phyloP scores from a whole-genome alignment of 2,329 filamentous ascomycete genomes.

The Nemania sp. region DNA sequence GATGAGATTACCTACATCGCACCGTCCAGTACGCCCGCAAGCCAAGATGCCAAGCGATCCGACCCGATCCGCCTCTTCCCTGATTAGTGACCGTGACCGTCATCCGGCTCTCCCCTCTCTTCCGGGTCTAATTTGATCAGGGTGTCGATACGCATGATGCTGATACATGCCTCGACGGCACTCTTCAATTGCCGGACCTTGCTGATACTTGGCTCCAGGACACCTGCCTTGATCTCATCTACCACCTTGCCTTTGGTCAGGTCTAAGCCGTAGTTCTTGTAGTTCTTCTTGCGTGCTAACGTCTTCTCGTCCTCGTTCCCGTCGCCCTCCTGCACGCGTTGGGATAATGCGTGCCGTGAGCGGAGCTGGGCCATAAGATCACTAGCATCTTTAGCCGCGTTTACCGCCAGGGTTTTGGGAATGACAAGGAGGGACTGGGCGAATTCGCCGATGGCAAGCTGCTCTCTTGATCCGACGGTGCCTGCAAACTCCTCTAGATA shows the following conservation, averaged over 20 bases:
- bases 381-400: slow-evolving; percentile 94
- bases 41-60: slow-evolving; percentile 23
- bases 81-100: slow-evolving; percentile 80
- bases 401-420: slow-evolving; percentile 94
- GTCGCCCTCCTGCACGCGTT: slow-evolving; percentile 87
- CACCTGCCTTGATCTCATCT: slow-evolving; percentile 91
- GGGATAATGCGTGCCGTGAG: slow-evolving; percentile 89
- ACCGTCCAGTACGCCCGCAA: slow-evolving; percentile 24
- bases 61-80: slow-evolving; percentile 18
- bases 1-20: slow-evolving; percentile 22
- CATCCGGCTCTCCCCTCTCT: slow-evolving; percentile 73
- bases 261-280: slow-evolving; percentile 98
- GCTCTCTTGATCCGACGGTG: slow-evolving; percentile 94
- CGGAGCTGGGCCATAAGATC: slow-evolving; percentile 95
- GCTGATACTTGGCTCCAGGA: slow-evolving; percentile 96
- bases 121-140: slow-evolving; percentile 97
- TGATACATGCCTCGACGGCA: slow-evolving; percentile 96
- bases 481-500: slow-evolving; percentile 98
- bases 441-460: slow-evolving; percentile 97
- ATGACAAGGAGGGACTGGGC: slow-evolving; percentile 92
- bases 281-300: slow-evolving; percentile 90
- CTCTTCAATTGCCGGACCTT: slow-evolving; percentile 98
- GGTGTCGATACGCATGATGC: slow-evolving; percentile 99
- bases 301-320: slow-evolving; percentile 85
- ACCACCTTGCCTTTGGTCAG: slow-evolving; percentile 86